Evolutionary conservation across 345 rosid species (phyloP).

Genomic region (Acer saccharum): DNA sequence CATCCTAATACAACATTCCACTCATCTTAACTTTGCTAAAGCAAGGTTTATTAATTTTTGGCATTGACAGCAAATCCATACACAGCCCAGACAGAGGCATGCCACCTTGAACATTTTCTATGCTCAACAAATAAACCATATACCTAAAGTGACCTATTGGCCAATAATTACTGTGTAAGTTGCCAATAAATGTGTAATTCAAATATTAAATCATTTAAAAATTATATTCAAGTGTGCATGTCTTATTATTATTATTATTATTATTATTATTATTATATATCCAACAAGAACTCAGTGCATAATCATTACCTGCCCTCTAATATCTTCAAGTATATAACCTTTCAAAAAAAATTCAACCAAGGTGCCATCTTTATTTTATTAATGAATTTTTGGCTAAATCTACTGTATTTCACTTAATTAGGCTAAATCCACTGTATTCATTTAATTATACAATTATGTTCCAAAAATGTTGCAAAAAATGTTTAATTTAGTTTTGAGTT

Average conservation of each 20-base stretch:
- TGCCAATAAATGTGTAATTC: neutral
- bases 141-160: neutral
- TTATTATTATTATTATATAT: neutral
- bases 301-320: neutral
- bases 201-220: neutral
- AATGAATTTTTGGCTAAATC: neutral
- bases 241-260: neutral
- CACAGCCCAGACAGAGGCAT: neutral
- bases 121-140: neutral
- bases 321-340: neutral
- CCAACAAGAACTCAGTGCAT: neutral
- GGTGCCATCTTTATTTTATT: neutral
- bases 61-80: neutral
- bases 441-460: neutral
- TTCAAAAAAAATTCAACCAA: neutral
- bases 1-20: conserved; percentile 1
- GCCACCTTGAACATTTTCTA: neutral
- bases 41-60: neutral
- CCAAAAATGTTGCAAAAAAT: neutral
- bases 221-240: neutral
- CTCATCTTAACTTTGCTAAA: neutral
- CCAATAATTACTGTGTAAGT: neutral
- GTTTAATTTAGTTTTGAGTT: neutral
- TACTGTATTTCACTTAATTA: neutral
- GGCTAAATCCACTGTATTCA: neutral